Percentiles rank a stretch among this genome's conserved stretches.
Evolutionary conservation across 257 asterid genomes (phyloP).

Genomic region (Capsicum pubescens): DNA sequence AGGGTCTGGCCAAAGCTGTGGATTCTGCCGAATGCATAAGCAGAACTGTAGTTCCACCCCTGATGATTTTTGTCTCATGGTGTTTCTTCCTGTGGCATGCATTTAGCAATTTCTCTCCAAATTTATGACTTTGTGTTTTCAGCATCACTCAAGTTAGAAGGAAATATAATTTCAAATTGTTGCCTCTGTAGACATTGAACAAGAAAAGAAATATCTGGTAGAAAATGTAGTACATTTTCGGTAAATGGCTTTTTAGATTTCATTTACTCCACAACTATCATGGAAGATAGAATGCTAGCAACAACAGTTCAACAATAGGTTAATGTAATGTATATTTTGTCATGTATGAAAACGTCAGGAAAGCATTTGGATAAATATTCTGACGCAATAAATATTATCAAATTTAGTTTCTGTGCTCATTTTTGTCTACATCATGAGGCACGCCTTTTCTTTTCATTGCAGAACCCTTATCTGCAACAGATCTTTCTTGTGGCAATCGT

Average conservation of each 20-base stretch:
- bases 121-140: background rate
- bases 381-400: background rate
- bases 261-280: slow-evolving; percentile 7
- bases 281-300: background rate
- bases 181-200: slow-evolving; percentile 16
- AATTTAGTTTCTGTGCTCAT: background rate
- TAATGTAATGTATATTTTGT: background rate
- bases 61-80: background rate
- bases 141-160: background rate
- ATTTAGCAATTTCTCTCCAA: background rate
- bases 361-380: background rate
- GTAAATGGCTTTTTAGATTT: slow-evolving; percentile 2
- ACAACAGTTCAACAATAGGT: background rate
- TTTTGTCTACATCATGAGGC: background rate
- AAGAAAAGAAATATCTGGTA: background rate
- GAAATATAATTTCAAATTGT: slow-evolving; percentile 1
- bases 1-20: background rate
- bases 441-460: slow-evolving; percentile 31
- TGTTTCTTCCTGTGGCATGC: background rate
- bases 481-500: slow-evolving; percentile 39
- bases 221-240: background rate
- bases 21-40: background rate
- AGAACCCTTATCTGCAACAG: slow-evolving; percentile 84
- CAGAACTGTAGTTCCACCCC: background rate
- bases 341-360: background rate